Base-by-base conservation (phyloP, 1,284 basidiomycete genomes). In the Leccinum insolens region DNA sequence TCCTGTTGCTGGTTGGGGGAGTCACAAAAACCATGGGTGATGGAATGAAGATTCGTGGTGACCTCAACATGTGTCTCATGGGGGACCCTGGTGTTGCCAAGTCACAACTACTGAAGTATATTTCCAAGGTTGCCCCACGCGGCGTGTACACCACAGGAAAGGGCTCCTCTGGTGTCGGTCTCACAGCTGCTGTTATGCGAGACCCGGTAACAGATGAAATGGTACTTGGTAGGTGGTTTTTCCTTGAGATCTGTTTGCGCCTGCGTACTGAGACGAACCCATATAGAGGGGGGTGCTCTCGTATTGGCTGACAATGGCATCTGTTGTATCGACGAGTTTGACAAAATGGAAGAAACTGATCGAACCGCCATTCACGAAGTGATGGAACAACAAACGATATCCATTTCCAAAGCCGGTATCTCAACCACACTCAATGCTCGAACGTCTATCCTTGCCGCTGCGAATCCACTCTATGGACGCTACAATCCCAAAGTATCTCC, bases 381-480 rank as follows among this genome's bases (percentile, higher is more conserved):
- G 67, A 99, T 99, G 98, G 97, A 99, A 80, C 97, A 99, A 78
- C 97, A 99, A 81, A 99, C 98, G 2, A 99, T 99, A 71, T 98
- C 95, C 3, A 99, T 99, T 73, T 96, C 96, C 59, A 99, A 99
- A 82, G 98, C 98, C 3, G 98, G 98, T 22, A 99, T 99, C 79
- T 98, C 96, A 0, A 99, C 98, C 0, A 99, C 98, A 0, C 86
- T 99, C 49, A 99, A 99, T 76, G 98, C 98, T n/a, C 90, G 98
- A 52, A 98, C 97, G 0, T 99, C 98, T 9, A 95, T 99, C 75
- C 89, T 99, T 11, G 98, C 98, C 1, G 98, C 98, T 8, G 98
- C 98, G 58, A 99, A 99, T 80, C 98, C 98, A 57, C 85, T 99
- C 0, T 99, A 98, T 76, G 98, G 98, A 15, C 92, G 98, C 22